Conservation (phyloP, 2,329 filamentous ascomycete genomes). For the Phyllosticta citrichinensis region DNA sequence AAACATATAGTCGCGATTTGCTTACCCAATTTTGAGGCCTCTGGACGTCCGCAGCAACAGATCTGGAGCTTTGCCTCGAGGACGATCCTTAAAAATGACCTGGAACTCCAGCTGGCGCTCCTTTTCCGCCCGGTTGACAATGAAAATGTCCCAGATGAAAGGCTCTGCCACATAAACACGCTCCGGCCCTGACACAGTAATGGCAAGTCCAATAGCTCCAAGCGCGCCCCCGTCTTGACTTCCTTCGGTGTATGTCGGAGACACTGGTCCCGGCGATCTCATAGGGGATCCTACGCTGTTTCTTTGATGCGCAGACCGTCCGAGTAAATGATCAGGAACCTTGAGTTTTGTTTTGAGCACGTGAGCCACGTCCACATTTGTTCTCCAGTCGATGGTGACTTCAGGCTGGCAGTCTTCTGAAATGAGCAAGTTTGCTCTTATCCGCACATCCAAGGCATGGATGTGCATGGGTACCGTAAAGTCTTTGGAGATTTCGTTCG, state of each 20-base stretch:
- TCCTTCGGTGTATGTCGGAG: slow-evolving; percentile 18
- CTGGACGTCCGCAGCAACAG: slow-evolving; percentile 68
- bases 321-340: slow-evolving; percentile 35
- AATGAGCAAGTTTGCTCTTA: slow-evolving; percentile 49
- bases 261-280: slow-evolving; percentile 20
- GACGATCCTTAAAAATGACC: slow-evolving; percentile 59
- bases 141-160: slow-evolving; percentile 64
- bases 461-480: slow-evolving; percentile 7
- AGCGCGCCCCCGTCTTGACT: slow-evolving; percentile 16
- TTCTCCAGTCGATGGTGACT: slow-evolving; percentile 58
- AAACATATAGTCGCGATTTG: slow-evolving; percentile 4
- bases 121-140: slow-evolving; percentile 58
- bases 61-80: slow-evolving; percentile 50
- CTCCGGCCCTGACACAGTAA: slow-evolving; percentile 59
- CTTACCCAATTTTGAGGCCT: slow-evolving; percentile 60
- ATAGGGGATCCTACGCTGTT: slow-evolving; percentile 7
- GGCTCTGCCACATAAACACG: slow-evolving; percentile 53
- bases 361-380: slow-evolving; percentile 55
- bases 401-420: slow-evolving; percentile 50
- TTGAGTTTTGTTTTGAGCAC: slow-evolving; percentile 30
- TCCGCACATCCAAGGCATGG: slow-evolving; percentile 45
- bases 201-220: slow-evolving; percentile 57
- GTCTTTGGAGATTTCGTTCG: slow-evolving; percentile 19
- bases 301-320: slow-evolving; percentile 6
- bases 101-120: slow-evolving; percentile 61